These are phyloP conservation scores for Alternaria triticimaculans DNA, from an alignment of 2,329 filamentous ascomycete species.

Conservation along the genomic window DNA sequence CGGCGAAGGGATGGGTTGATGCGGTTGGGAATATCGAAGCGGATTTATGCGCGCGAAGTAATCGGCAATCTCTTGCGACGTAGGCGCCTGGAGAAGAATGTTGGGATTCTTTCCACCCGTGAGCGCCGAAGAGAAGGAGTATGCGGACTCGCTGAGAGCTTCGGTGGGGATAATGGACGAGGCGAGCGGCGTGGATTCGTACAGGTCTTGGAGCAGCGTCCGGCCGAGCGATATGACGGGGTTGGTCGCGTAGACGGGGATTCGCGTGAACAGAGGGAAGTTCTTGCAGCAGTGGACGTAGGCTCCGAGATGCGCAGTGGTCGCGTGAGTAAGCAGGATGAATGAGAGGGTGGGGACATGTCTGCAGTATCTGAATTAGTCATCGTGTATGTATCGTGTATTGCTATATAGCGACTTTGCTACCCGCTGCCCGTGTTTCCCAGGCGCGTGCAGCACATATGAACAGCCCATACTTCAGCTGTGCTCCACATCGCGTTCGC, in stretches of 20 bases:
- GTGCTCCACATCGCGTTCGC: slow-evolving; percentile 9
- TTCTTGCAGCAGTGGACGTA: slow-evolving; percentile 98
- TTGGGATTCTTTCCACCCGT: slow-evolving; percentile 53
- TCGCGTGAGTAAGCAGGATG: slow-evolving; percentile 93
- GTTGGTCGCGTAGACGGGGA: slow-evolving; percentile 92
- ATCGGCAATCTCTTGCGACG: slow-evolving; percentile 83
- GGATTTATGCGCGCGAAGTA: slow-evolving; percentile 92
- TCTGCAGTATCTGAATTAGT: slow-evolving; percentile 56
- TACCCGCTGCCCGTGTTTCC: background rate
- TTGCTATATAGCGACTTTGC: slow-evolving; percentile 17
- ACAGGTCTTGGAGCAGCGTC: slow-evolving; percentile 89
- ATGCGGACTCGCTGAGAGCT: slow-evolving; percentile 72
- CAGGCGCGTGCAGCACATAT: background rate
- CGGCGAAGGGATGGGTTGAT: slow-evolving; percentile 84
- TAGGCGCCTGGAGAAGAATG: slow-evolving; percentile 73
- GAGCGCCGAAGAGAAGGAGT: slow-evolving; percentile 59
- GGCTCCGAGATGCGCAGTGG: slow-evolving; percentile 86
- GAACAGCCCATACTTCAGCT: background rate
- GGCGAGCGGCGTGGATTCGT: slow-evolving; percentile 86
- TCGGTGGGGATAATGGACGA: slow-evolving; percentile 79
- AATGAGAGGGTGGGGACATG: slow-evolving; percentile 91
- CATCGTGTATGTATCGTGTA: slow-evolving; percentile 8
- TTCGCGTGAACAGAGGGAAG: slow-evolving; percentile 86
- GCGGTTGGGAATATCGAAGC: slow-evolving; percentile 95
- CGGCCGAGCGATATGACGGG: slow-evolving; percentile 93